A percentile compares a stretch with the other conserved stretches of the same genome.
Conservation (phyloP, 2,329 filamentous ascomycete genomes). For the Epichloe coenophiala region DNA sequence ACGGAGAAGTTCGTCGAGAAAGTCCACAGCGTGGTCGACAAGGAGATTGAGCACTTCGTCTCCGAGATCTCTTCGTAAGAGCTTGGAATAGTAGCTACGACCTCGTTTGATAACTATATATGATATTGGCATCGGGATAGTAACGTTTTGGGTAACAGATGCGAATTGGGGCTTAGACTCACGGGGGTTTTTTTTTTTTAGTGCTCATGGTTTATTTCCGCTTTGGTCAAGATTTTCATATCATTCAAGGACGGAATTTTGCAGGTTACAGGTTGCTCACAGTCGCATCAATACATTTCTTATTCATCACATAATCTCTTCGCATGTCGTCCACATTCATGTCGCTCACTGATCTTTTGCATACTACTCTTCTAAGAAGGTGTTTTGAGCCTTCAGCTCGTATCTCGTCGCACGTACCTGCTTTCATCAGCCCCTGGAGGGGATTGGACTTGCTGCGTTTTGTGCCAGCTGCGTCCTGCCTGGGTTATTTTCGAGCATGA, state of each 20-base stretch:
- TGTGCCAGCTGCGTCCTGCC: background rate
- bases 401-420: background rate
- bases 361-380: background rate
- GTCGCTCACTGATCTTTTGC: background rate
- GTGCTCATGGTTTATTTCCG: constrained; percentile 2
- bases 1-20: constrained; percentile 49
- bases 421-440: background rate
- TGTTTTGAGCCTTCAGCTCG: background rate
- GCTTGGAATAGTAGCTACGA: background rate
- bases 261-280: background rate
- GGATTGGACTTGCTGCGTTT: background rate
- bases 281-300: constrained; percentile 6
- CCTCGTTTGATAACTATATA: constrained; percentile 1
- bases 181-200: constrained; percentile 5
- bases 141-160: constrained; percentile 14
- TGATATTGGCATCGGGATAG: background rate
- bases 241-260: background rate
- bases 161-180: constrained; percentile 8
- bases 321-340: background rate
- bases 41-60: constrained; percentile 47
- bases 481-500: background rate
- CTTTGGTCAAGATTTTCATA: background rate
- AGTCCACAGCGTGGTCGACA: constrained; percentile 47
- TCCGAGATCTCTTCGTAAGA: constrained; percentile 33
- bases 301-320: background rate